Evolutionary conservation across 1,284 basidiomycete genomes (phyloP).

Genomic region (Rhodotorula sp.): DNA sequence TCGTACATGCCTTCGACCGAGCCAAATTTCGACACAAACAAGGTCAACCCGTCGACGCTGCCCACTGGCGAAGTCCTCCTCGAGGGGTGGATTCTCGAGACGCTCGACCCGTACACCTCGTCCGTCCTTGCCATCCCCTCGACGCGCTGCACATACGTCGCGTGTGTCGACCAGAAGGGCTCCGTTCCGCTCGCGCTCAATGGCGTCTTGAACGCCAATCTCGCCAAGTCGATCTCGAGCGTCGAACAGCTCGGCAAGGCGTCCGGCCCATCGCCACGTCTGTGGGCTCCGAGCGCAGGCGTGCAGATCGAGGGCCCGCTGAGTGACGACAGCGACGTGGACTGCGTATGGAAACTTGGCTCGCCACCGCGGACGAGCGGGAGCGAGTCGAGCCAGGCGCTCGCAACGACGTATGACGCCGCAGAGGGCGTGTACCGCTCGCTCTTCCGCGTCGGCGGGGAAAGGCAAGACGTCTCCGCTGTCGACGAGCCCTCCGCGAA

Average conservation of each 20-base stretch:
- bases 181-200: slow-evolving; percentile 74
- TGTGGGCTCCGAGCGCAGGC: slow-evolving; percentile 36
- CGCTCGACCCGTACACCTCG: slow-evolving; percentile 91
- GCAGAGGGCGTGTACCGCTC: slow-evolving; percentile 17
- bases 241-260: slow-evolving; percentile 50
- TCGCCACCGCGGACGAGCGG: background rate
- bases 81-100: slow-evolving; percentile 96
- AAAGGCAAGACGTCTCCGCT: background rate
- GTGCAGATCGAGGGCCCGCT: slow-evolving; percentile 46
- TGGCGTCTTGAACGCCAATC: slow-evolving; percentile 55
- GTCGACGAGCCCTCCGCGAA: background rate
- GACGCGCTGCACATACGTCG: slow-evolving; percentile 82
- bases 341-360: slow-evolving; percentile 34
- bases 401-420: slow-evolving; percentile 20
- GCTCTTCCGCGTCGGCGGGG: slow-evolving; percentile 25
- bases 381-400: slow-evolving; percentile 4
- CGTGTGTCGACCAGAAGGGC: slow-evolving; percentile 85
- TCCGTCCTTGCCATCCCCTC: slow-evolving; percentile 95
- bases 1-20: slow-evolving; percentile 56
- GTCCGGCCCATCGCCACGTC: slow-evolving; percentile 38
- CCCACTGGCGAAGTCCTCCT: slow-evolving; percentile 81
- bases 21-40: slow-evolving; percentile 57
- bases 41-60: slow-evolving; percentile 74
- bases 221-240: slow-evolving; percentile 47
- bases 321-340: slow-evolving; percentile 30